Base-by-base conservation (phyloP, 192 early-diverging fungal species). In the Diversispora epigaea region DNA sequence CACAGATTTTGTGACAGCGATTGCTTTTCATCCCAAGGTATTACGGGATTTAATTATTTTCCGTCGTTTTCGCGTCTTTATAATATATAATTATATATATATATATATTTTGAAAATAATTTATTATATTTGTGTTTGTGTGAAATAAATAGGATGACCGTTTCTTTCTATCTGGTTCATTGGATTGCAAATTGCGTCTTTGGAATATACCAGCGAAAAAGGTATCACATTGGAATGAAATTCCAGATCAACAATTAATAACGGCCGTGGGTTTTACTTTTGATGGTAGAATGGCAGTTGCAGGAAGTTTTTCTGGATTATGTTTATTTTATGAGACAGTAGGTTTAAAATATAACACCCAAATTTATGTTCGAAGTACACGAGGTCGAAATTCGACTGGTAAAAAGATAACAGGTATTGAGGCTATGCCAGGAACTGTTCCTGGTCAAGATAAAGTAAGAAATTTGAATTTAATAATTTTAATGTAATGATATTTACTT, bases 271-370 rank as follows among this genome's bases (percentile, higher is more conserved):
- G 84, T 2, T 95, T 95, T 75, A 91, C 89, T n/a, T 69, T 82
- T 66, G 89, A 89, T 64, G 94, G 93, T 45, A 81, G 82, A 39
- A 79, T 87, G n/a, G 85, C 91, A 15, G 88, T 92, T 7, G 92
- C 88, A 5, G 94, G 95, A 41, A 93, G 91, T 19, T 84, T 87
- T 76, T 82, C 82, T 46, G 95, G 95, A 9, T 83, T 89, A 64
- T 88, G 91, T 66, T 88, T 93, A 55, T 96, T 97, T 80, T 96
- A 93, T 81, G 89, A 93, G 49, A 88, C 89, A 7, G 88, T 91
- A 58, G 91, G 86, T 1, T 80, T 97, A 19, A 82, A 84, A 52
- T 95, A 95, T 71, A 91, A 92, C 75, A 95, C 93, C 17, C 93
- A 92, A 69, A 92, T 97, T 69, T 83, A 89, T 58, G 87, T 94